Conservation (phyloP, 495 filamentous ascomycete genomes). For the Xylaria curta region DNA sequence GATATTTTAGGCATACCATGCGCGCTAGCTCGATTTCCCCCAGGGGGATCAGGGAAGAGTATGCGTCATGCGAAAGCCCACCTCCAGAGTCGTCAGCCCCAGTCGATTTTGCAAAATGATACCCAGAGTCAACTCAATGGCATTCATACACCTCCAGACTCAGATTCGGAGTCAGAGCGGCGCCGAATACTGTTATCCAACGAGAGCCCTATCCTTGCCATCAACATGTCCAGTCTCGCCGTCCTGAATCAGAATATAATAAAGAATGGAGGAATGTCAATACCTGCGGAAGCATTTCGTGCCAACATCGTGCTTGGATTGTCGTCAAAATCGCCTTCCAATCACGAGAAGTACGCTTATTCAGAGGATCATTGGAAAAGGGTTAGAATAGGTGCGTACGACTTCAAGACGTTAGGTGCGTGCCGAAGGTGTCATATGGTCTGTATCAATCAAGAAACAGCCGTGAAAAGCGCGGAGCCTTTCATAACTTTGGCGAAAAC, state of each 20-base stretch:
- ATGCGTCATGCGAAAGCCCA: constrained; percentile 71
- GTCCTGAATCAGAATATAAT: constrained; percentile 74
- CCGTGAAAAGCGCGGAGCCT: constrained; percentile 78
- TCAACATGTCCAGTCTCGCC: constrained; percentile 80
- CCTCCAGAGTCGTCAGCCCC: constrained; percentile 59
- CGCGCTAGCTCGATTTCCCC: constrained; percentile 79
- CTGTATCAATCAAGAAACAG: constrained; percentile 86
- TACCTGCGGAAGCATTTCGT: constrained; percentile 73
- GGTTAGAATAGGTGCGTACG: constrained; percentile 57
- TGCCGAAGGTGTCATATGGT: constrained; percentile 96
- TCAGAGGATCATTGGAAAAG: constrained; percentile 64
- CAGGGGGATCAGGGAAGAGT: constrained; percentile 58
- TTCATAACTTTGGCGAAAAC: constrained; percentile 89
- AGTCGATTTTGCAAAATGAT: constrained; percentile 25
- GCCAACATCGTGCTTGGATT: constrained; percentile 79
- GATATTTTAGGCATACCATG: constrained; percentile 75
- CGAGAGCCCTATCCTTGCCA: constrained; percentile 87
- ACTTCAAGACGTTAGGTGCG: constrained; percentile 75
- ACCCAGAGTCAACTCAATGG: constrained; percentile 56
- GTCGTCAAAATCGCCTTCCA: constrained; percentile 29
- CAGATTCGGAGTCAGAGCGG: constrained; percentile 47
- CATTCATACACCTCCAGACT: constrained; percentile 56
- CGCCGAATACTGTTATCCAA: constrained; percentile 84
- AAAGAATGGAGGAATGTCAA: constrained; percentile 60
- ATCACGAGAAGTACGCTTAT: constrained; percentile 40